Conservation (phyloP, 352 stramenopile species). For the Phytophthora ramorum region DNA sequence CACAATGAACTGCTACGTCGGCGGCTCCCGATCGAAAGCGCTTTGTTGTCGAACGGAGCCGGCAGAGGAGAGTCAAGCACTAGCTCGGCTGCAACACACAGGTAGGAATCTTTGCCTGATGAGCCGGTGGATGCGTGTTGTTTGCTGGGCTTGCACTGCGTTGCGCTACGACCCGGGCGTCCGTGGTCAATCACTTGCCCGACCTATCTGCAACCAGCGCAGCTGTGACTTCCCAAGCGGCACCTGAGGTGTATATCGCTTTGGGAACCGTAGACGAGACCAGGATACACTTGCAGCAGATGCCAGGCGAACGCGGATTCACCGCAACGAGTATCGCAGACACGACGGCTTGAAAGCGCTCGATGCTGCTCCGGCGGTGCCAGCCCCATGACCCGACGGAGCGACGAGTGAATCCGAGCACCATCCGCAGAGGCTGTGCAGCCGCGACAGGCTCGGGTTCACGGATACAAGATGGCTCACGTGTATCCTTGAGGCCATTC, state of each 20-base stretch:
- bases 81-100: constrained; percentile 6
- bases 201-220: constrained; percentile 14
- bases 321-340: constrained; percentile 13
- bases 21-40: background rate
- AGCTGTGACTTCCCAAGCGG: constrained; percentile 1
- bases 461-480: constrained; percentile 23
- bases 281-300: constrained; percentile 27
- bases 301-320: constrained; percentile 23
- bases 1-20: constrained; percentile 25
- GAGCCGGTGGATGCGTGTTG: background rate
- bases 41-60: constrained; percentile 8
- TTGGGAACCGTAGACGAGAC: constrained; percentile 19
- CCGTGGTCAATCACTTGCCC: constrained; percentile 4
- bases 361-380: background rate
- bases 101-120: constrained; percentile 10
- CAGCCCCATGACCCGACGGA: constrained; percentile 5
- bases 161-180: background rate
- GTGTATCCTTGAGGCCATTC: constrained; percentile 34
- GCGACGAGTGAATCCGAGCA: constrained; percentile 24
- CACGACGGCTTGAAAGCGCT: background rate
- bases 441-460: constrained; percentile 29
- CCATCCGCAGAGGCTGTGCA: constrained; percentile 10
- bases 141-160: background rate
- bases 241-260: constrained; percentile 31
- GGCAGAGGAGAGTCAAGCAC: constrained; percentile 15